These are phyloP conservation scores for Fusarium continuum DNA, from an alignment of 2,329 filamentous ascomycete species.

Conservation along the genomic window DNA sequence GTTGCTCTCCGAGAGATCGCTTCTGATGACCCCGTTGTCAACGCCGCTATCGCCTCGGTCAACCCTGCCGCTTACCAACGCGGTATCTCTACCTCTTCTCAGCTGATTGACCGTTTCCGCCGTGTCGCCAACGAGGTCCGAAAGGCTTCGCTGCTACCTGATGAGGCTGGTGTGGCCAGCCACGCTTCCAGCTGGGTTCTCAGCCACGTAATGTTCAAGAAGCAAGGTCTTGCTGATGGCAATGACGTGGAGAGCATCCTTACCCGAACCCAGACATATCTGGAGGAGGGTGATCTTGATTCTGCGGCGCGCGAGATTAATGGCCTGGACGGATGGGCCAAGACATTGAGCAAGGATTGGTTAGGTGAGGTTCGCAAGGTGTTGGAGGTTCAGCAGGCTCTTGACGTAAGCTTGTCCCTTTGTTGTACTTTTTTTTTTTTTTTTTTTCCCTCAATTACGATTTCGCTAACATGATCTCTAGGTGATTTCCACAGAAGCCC, in stretches of 20 bases:
- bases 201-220: constrained; percentile 96
- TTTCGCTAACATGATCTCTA: constrained; percentile 51
- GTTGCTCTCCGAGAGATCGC: constrained; percentile 95
- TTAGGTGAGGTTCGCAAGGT: constrained; percentile 88
- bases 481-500: constrained; percentile 90
- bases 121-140: constrained; percentile 91
- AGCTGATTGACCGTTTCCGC: constrained; percentile 95
- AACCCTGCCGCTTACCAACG: constrained; percentile 93
- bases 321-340: constrained; percentile 89
- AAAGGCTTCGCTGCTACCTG: constrained; percentile 91
- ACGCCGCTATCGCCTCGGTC: constrained; percentile 95
- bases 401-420: constrained; percentile 75
- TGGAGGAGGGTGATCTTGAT: constrained; percentile 94
- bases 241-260: constrained; percentile 95
- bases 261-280: constrained; percentile 84
- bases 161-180: constrained; percentile 92
- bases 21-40: constrained; percentile 82
- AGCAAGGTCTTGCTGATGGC: constrained; percentile 83
- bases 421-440: background rate
- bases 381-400: constrained; percentile 92
- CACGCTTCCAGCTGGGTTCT: constrained; percentile 90
- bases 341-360: constrained; percentile 95
- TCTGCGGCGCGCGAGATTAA: constrained; percentile 96
- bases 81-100: constrained; percentile 82
- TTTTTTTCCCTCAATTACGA: too few species aligned